Evolutionary conservation across 78 protist species (phyloP), one percentile per base, ranked within the genome.

Genomic region (Pelomyxa schiedti): DNA sequence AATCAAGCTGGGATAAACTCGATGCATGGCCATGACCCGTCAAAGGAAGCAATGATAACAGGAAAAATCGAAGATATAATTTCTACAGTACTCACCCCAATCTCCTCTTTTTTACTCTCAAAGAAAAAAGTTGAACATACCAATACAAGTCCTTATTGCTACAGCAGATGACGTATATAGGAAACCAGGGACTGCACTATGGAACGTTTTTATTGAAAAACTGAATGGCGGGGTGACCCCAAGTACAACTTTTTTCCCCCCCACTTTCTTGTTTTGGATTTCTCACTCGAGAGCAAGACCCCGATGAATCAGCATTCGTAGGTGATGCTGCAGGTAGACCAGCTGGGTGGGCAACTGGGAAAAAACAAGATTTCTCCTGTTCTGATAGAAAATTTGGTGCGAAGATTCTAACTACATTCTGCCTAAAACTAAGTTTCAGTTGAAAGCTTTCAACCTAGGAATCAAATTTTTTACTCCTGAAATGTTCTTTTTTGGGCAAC

Each of bases 291-390:
- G n/a, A n/a, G n/a, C n/a, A n/a, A n/a, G n/a, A n/a, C n/a, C n/a
- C n/a, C n/a, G n/a, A n/a, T n/a, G n/a, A n/a, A n/a, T n/a, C n/a
- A n/a, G n/a, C n/a, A n/a, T 87, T 73, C 66, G 72, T 82, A n/a
- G 94, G 91, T 32, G 95, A 91, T 39, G 92, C 92, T 2, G 95
- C 90, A 5, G 95, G 95, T 8, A 32, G 95, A 26, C 82, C 83
- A n/a, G 80, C 47, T 16, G 37, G 2, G 28, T 35, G 72, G 71
- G 43, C 43, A 39, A 39, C 76, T 28, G 84, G 88, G n/a, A 29
- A 47, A 39, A 86, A 80, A 71, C n/a, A n/a, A n/a, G n/a, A 91
- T 78, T 87, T 87, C 64, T 76, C 89, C 6, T 71, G 84, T 42
- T 69, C 88, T 63, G 95, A 91, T 74, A 36, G 82, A 0, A 84